Evolutionary conservation across 805 yeast species (phyloP), one percentile per base, ranked within the genome.

Genomic region (Spathaspora sp.): DNA sequence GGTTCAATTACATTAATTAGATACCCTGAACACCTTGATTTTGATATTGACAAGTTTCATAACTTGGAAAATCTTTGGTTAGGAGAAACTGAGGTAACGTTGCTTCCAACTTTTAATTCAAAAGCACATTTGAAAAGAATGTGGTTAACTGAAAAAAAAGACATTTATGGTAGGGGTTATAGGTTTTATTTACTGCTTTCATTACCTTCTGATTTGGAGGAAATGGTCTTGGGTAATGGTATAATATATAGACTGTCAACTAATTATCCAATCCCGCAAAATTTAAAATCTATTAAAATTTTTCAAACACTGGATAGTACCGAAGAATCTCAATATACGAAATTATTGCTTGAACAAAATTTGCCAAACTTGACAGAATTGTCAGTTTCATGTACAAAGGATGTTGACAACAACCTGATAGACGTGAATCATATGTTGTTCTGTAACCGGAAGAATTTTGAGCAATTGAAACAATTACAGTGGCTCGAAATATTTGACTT

Each of bases 51-150:
- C 8, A 38, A 49, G 14, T 53, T 56, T 19, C 49, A 50, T 7
- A 48, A 47, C 12, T 48, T 62, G n/a, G 35, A 44, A n/a, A 47
- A 50, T 42, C n/a, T 60, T 3, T 57, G 66, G 64, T 19, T 56
- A 12, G 55, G 52, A 8, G 56, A 60, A 45, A 56, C 58, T 31
- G 56, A 57, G 48, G 44, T 59, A 14, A 48, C 35, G 9, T 49
- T 58, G 23, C 44, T 43, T 23, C 6, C 53, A 3, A 26, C 35
- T 32, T 52, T 49, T 29, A 49, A 28, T 39, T n/a, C 42, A 11
- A 49, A 38, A 23, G 20, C 29, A 14, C 16, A 20, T 5, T 42
- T 57, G 11, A 16, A 48, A 14, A 44, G 40, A n/a, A 40, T 60
- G 8, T 20, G 44, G 5, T 42, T 60, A 14, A 60, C n/a, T n/a